Conservation (phyloP, 345 rosid species). For the Turnera subulata region DNA sequence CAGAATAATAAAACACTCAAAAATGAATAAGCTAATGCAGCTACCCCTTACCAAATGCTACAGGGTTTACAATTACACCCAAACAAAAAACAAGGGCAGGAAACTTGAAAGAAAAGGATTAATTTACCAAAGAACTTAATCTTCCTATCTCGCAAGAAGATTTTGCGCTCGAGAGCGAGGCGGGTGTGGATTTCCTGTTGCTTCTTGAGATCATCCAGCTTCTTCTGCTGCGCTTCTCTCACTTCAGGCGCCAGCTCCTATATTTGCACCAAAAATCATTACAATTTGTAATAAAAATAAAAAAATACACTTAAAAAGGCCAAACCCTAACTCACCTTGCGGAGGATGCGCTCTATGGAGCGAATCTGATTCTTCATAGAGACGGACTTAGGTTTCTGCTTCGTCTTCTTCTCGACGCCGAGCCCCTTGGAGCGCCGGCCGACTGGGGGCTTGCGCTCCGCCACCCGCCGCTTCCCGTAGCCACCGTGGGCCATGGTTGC, state of each 20-base stretch:
- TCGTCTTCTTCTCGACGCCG: slow-evolving; percentile 74
- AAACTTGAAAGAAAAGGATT: background rate
- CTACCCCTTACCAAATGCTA: background rate
- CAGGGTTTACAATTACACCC: background rate
- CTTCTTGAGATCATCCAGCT: slow-evolving; percentile 70
- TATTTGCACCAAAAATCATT: background rate
- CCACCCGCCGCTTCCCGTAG: slow-evolving; percentile 66
- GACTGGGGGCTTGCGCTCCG: slow-evolving; percentile 47
- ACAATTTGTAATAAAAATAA: background rate
- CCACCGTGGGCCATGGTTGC: slow-evolving; percentile 88
- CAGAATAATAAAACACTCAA: background rate
- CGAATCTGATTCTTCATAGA: slow-evolving; percentile 95
- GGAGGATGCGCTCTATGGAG: slow-evolving; percentile 91
- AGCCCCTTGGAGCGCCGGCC: slow-evolving; percentile 78
- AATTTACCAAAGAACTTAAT: slow-evolving; percentile 83
- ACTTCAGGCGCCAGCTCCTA: slow-evolving; percentile 74
- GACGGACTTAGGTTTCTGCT: slow-evolving; percentile 62
- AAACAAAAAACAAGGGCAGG: background rate
- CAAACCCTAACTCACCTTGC: slow-evolving; percentile 53
- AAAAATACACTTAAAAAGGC: background rate
- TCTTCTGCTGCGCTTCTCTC: slow-evolving; percentile 64
- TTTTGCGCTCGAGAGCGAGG: slow-evolving; percentile 78
- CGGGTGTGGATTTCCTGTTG: slow-evolving; percentile 85
- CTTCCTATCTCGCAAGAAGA: slow-evolving; percentile 85
- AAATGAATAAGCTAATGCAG: background rate